Evolutionary conservation across 768 basidiomycete species (phyloP), one percentile per base, ranked within the genome.

Genomic region (Trichaptum fuscoviolaceum): DNA sequence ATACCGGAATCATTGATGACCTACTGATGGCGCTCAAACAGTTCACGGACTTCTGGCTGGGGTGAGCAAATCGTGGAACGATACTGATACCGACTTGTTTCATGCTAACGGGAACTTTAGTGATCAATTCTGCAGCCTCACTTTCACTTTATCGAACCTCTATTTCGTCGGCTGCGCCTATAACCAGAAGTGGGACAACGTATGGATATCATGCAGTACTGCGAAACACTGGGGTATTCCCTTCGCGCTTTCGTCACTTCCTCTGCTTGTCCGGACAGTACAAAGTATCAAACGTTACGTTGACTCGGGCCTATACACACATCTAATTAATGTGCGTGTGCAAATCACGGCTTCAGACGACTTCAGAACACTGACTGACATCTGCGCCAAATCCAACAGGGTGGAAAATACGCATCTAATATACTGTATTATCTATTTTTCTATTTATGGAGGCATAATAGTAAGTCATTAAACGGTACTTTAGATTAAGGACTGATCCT

Each of bases 31-130:
- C 61, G 10, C 42, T 12, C 42, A 52, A 52, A 52, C 0, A 91
- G 88, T 95, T 95, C 74, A 77, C 88, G 18, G 93, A 93, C 80
- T 92, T 94, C 85, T 95, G 93, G 93, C 81, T 94, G 74, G 93
- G 91, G 91, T 91, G 75, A 65, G 84, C 73, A 27, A 25, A 63
- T 17, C 25, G 15, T 36, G 57, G 10, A 64, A 59, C 30, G 58
- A 66, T 67, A 67, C 66, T 66, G 15, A 24, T 30, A 17, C 59
- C 24, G 59, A 52, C 20, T 12, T 52, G 42, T 52, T 52, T 52
- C 59, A 61, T 61, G 59, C 59, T 61, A 61, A 61, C 30, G 25
- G 30, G 24, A 12, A 25, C 23, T 36, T 8, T 71, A 93, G 91
- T 17, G 93, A 95, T 72, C 91, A 93, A 70, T 84, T 92, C 71